Percentiles rank a stretch among this genome's conserved stretches.
These are phyloP conservation scores for Metschnikowia cerradonensis DNA, from an alignment of 805 yeast genomes.

Conservation along the genomic window DNA sequence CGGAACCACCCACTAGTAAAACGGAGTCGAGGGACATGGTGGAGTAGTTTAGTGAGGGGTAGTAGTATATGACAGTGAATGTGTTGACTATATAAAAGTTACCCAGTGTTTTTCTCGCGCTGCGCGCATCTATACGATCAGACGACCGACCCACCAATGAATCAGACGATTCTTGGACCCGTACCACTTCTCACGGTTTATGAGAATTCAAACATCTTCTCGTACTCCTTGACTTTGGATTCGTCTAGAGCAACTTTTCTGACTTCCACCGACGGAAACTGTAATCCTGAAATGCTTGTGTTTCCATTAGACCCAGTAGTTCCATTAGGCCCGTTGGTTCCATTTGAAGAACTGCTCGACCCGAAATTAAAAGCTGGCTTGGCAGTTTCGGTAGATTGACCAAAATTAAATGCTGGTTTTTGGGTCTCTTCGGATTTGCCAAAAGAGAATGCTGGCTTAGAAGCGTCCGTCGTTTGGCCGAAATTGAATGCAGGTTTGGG, in stretches of 20 bases:
- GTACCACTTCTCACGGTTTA: neutral
- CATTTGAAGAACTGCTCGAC: neutral
- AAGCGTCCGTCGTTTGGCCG: slow-evolving; percentile 1
- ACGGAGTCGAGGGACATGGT: slow-evolving; percentile 46
- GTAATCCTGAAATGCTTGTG: slow-evolving; percentile 5
- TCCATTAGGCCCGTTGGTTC: neutral
- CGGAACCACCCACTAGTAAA: slow-evolving; percentile 90
- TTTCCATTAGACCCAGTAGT: neutral
- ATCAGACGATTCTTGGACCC: neutral
- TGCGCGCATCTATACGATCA: slow-evolving; percentile 5
- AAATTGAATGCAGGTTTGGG: neutral
- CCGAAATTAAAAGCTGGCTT: neutral
- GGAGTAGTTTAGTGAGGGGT: neutral
- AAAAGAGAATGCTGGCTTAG: slow-evolving; percentile 3
- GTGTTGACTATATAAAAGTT: slow-evolving; percentile 3
- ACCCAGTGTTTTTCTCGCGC: slow-evolving; percentile 4
- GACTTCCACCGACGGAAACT: slow-evolving; percentile 24
- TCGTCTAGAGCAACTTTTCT: slow-evolving; percentile 20
- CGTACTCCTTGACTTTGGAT: slow-evolving; percentile 25
- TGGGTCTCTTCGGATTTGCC: neutral
- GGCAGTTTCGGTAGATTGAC: neutral
- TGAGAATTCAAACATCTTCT: slow-evolving; percentile 25
- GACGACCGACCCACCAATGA: neutral
- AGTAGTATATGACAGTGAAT: neutral
- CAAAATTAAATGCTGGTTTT: slow-evolving; percentile 1